Evolutionary conservation across 2,329 filamentous ascomycete species (phyloP).

Genomic region (Teratosphaeria epicoccoides): DNA sequence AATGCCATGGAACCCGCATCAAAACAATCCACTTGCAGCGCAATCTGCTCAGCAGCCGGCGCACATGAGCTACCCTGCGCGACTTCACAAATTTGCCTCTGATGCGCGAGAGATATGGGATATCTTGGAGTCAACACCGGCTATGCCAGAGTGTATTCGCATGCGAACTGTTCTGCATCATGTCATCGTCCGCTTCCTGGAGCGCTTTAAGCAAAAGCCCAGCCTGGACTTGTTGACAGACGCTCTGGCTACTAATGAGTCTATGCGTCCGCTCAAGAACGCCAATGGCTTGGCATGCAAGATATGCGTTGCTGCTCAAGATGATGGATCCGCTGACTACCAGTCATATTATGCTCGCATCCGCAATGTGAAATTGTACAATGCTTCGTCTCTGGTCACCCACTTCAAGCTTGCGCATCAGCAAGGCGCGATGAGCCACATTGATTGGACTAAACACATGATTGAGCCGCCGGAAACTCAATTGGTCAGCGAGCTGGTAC

Average conservation of each 20-base stretch:
- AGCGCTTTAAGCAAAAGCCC: constrained; percentile 47
- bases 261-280: constrained; percentile 34
- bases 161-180: constrained; percentile 55
- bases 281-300: constrained; percentile 35
- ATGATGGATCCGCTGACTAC: constrained; percentile 19
- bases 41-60: neutral
- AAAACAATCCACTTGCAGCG: neutral
- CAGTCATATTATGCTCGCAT: constrained; percentile 27
- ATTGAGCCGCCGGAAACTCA: constrained; percentile 46
- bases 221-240: constrained; percentile 46
- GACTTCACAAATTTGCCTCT: constrained; percentile 32
- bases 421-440: constrained; percentile 20
- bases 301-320: constrained; percentile 14
- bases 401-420: constrained; percentile 51
- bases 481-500: constrained; percentile 39
- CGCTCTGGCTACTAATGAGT: constrained; percentile 32
- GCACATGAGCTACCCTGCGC: constrained; percentile 8
- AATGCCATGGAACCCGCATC: neutral
- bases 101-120: constrained; percentile 55
- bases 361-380: constrained; percentile 31
- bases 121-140: constrained; percentile 47
- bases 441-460: constrained; percentile 52
- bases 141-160: constrained; percentile 51
- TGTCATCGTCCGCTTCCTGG: constrained; percentile 46
- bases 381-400: constrained; percentile 46